These are phyloP conservation scores for Suhomyces sp. DNA, from an alignment of 805 yeast species.

Conservation along the genomic window DNA sequence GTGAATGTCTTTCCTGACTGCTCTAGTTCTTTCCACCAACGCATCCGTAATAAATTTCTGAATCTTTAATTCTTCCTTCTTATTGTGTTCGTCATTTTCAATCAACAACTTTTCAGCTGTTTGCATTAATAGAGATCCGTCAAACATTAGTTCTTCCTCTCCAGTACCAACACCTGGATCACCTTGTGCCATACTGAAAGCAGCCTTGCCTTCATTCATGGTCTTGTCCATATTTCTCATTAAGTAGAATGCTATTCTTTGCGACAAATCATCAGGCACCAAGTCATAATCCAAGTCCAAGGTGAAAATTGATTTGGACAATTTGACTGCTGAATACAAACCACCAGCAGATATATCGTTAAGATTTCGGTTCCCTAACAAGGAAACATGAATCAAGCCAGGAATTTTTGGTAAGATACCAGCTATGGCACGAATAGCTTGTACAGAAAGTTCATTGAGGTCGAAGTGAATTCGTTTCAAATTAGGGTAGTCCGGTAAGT, in stretches of 20 bases:
- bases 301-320: conserved; percentile 46
- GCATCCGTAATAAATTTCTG: conserved; percentile 50
- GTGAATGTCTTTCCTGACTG: conserved; percentile 52
- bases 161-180: conserved; percentile 67
- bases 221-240: conserved; percentile 57
- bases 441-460: conserved; percentile 47
- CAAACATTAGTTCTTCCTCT: conserved; percentile 67
- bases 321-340: conserved; percentile 50
- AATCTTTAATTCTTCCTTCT: conserved; percentile 35
- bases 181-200: conserved; percentile 49
- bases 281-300: conserved; percentile 56
- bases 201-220: conserved; percentile 25
- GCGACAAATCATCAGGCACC: conserved; percentile 50
- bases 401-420: conserved; percentile 47
- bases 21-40: conserved; percentile 49
- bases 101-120: conserved; percentile 67
- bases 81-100: conserved; percentile 19
- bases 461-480: conserved; percentile 56
- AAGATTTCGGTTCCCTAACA: conserved; percentile 51
- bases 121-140: conserved; percentile 71
- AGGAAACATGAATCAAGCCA: conserved; percentile 52
- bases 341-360: conserved; percentile 46
- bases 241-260: conserved; percentile 53
- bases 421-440: conserved; percentile 49
- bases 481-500: conserved; percentile 45